Evolutionary conservation across 2,329 filamentous ascomycete species (phyloP), one percentile per base, ranked within the genome.

Genomic region (Zelopaecilomyces penicillatus): DNA sequence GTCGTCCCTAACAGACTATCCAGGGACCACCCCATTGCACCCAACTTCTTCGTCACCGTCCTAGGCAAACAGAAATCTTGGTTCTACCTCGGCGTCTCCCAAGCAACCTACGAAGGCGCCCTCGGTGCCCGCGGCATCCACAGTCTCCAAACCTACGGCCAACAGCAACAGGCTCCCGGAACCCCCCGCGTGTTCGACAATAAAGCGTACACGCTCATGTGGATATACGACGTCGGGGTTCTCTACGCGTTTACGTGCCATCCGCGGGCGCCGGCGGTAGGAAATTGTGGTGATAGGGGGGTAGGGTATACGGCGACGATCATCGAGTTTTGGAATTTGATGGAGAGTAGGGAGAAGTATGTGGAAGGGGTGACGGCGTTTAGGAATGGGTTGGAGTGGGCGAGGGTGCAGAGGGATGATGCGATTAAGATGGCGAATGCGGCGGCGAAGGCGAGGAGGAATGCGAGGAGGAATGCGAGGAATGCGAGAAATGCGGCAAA

Each of bases 351-450:
- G 32, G 32, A 34, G 12, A 9, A 9, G 45, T 69, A 66, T 45
- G 42, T 54, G n/a, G 11, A 59, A 45, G 67, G 64, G n/a, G 57
- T 54, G 10, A 56, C 55, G 7, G 62, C 62, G 37, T 65, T 65
- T 46, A 54, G 66, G 38, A 69, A 70, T 55, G 52, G 54, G 1
- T 53, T 63, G 45, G 65, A 69, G 43, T 56, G 59, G 52, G 63
- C 66, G 4, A 56, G 59, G 47, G 48, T 55, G 30, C 51, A 67
- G 43, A 57, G 67, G 27, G 56, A 68, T 47, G 42, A 46, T 12
- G 56, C 62, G 32, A 62, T 65, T 19, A 37, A 44, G 8, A 44
- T 47, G n/a, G 57, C 56, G 34, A 63, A 34, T 12, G 32, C 8
- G 32, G 12, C 8, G 32, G 32, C 32, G 32, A 12, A 9, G 9